These are phyloP conservation scores for Rossbeevera mucosa DNA, from an alignment of 768 basidiomycete species.

Conservation along the genomic window DNA sequence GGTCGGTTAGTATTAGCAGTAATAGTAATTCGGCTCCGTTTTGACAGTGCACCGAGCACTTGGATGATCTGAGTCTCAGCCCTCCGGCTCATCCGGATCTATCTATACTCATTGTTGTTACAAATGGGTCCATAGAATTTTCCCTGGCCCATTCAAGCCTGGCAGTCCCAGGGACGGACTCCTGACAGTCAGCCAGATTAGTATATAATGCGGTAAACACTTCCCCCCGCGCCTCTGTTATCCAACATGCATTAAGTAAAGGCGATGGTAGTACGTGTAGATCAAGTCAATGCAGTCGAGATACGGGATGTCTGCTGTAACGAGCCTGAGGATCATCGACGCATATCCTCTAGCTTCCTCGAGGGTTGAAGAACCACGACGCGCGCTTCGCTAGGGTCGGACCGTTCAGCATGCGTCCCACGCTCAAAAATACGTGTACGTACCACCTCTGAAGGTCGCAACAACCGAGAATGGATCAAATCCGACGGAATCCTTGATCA, in stretches of 20 bases:
- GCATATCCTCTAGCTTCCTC: slow-evolving; percentile 40
- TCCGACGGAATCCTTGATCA: slow-evolving; percentile 15
- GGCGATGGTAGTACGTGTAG: slow-evolving; percentile 29
- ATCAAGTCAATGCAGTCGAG: slow-evolving; percentile 19
- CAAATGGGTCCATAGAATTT: slow-evolving; percentile 19
- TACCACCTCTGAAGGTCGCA: slow-evolving; percentile 31
- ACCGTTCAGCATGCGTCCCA: slow-evolving; percentile 22
- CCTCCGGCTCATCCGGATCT: slow-evolving; percentile 15
- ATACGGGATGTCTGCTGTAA: slow-evolving; percentile 12
- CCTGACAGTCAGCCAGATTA: slow-evolving; percentile 22
- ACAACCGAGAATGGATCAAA: slow-evolving; percentile 10
- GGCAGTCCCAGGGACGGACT: slow-evolving; percentile 23
- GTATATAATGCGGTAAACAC: slow-evolving; percentile 20
- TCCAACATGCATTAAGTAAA: slow-evolving; percentile 20
- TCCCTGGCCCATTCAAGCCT: slow-evolving; percentile 20
- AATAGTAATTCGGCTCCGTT: slow-evolving; percentile 22
- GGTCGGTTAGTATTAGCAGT: background rate
- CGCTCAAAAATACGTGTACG: slow-evolving; percentile 16
- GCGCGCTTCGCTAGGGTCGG: slow-evolving; percentile 71
- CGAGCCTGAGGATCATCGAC: slow-evolving; percentile 15
- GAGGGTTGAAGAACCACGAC: slow-evolving; percentile 90
- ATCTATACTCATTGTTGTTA: slow-evolving; percentile 10
- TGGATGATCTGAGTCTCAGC: background rate
- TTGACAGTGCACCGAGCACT: background rate
- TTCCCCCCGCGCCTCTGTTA: slow-evolving; percentile 8